Base-by-base conservation (phyloP, 495 filamentous ascomycete species). In the Penicillium canariense region DNA sequence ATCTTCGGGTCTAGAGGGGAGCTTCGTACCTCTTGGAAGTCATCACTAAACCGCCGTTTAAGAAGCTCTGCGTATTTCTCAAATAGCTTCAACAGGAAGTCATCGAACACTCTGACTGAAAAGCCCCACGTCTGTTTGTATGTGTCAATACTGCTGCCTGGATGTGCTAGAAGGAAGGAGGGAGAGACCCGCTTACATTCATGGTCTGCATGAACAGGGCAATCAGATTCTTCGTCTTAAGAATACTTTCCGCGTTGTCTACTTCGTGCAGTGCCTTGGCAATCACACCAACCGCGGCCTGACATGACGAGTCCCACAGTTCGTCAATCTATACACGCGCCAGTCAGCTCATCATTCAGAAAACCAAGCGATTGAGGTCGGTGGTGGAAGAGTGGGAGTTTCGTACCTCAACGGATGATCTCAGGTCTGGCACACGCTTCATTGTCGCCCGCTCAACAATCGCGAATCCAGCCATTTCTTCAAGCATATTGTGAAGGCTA, bases 291-390 rank as follows among this genome's bases (percentile, higher is more conserved):
- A 96, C 89, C 5, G 90, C 87, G 20, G 83, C 84, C 62, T 95
- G 88, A 62, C 92, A 97, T 90, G 97, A 93, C 0, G 92, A 96
- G 65, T 97, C 92, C 94, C 94, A 99, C 5, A 99, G 79, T 67
- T 96, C 92, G 63, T 97, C 93, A 45, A 96, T 88, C 89, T 93
- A 55, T 23, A 36, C 10, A 11, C 15, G 36, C 20, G 42, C 49
- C 32, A 58, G 54, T 48, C 25, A 58, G 43, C 25, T 3, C 27
- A 46, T 32, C 12, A 3, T 35, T 23, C 15, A 5, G 23, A 8
- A 18, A 30, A 2, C 17, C 15, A 23, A 46, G 23, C 25, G 43
- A 46, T 46, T 12, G 38, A 42, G 20, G 20, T 22, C 1, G 4
- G 12, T 11, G 17, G 12, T 38, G 14, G 23, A 15, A 9, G n/a